Evolutionary conservation across 176 grass and related monocot species (phyloP).

Genomic region (Triticum aestivum): DNA sequence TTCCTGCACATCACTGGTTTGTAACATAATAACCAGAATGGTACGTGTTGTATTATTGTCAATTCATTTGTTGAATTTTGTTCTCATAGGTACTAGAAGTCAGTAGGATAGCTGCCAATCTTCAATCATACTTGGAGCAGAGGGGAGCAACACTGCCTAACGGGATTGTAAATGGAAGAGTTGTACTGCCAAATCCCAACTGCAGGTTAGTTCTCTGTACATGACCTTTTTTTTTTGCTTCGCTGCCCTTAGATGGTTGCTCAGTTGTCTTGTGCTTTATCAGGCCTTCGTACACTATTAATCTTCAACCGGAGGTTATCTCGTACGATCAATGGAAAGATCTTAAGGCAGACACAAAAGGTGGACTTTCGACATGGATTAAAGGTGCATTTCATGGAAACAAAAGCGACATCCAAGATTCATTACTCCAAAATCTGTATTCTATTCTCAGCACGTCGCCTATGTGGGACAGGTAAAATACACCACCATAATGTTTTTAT

Average conservation of each 20-base stretch:
- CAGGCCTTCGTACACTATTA: constrained; percentile 70
- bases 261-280: constrained; percentile 19
- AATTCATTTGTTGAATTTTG: constrained; percentile 20
- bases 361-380: constrained; percentile 81
- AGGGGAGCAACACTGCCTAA: constrained; percentile 73
- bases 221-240: not conserved
- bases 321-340: constrained; percentile 70
- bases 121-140: constrained; percentile 91
- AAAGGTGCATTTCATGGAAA: constrained; percentile 78
- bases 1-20: not conserved
- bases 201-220: constrained; percentile 49
- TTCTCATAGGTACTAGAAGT: constrained; percentile 72
- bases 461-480: constrained; percentile 90
- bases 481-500: not conserved
- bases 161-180: constrained; percentile 54
- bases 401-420: constrained; percentile 65
- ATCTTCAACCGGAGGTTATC: constrained; percentile 62
- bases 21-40: not conserved
- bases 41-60: not conserved
- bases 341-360: constrained; percentile 59
- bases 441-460: constrained; percentile 83
- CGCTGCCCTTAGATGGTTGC: not conserved
- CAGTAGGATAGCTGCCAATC: constrained; percentile 58
- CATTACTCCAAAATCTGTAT: constrained; percentile 59
- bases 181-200: constrained; percentile 78